Conservation (phyloP, 1,139 yeast genomes). For the Candida gigantensis region DNA sequence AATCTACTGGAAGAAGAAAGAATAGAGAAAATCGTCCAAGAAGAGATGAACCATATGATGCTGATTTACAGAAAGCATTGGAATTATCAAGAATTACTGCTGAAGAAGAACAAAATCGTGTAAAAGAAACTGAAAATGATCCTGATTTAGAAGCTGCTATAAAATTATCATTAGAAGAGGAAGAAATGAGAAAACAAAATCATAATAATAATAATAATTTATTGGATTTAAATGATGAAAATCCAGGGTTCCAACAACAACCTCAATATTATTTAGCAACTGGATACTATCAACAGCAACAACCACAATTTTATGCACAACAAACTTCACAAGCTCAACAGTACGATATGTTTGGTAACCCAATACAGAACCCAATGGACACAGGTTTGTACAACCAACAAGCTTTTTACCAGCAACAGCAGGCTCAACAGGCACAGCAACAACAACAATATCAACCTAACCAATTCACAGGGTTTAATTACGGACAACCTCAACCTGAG, state of each 20-base stretch:
- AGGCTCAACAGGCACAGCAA: slow-evolving; percentile 34
- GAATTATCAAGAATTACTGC: slow-evolving; percentile 84
- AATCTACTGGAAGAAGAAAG: slow-evolving; percentile 23
- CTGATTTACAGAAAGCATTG: slow-evolving; percentile 80
- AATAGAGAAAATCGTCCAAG: slow-evolving; percentile 17
- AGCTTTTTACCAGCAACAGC: slow-evolving; percentile 33
- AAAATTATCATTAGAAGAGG: slow-evolving; percentile 84
- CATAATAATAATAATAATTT: slow-evolving; percentile 55
- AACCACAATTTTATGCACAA: slow-evolving; percentile 19
- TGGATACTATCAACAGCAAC: slow-evolving; percentile 40
- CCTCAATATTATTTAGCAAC: slow-evolving; percentile 34
- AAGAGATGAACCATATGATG: slow-evolving; percentile 58
- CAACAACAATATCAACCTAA: slow-evolving; percentile 34
- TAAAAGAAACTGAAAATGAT: slow-evolving; percentile 51
- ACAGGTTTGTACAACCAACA: slow-evolving; percentile 49
- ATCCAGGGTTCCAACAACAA: slow-evolving; percentile 18
- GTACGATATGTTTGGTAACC: slow-evolving; percentile 80
- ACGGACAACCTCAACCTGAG: slow-evolving; percentile 38
- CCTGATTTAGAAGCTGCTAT: slow-evolving; percentile 81
- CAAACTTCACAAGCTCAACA: slow-evolving; percentile 24
- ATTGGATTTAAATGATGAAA: slow-evolving; percentile 53
- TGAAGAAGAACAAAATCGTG: slow-evolving; percentile 60
- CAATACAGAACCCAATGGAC: slow-evolving; percentile 57
- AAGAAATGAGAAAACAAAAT: slow-evolving; percentile 64
- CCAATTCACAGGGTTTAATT: slow-evolving; percentile 32